Evolutionary conservation across 2,329 filamentous ascomycete genomes (phyloP).

Genomic region (Ustulina deusta): DNA sequence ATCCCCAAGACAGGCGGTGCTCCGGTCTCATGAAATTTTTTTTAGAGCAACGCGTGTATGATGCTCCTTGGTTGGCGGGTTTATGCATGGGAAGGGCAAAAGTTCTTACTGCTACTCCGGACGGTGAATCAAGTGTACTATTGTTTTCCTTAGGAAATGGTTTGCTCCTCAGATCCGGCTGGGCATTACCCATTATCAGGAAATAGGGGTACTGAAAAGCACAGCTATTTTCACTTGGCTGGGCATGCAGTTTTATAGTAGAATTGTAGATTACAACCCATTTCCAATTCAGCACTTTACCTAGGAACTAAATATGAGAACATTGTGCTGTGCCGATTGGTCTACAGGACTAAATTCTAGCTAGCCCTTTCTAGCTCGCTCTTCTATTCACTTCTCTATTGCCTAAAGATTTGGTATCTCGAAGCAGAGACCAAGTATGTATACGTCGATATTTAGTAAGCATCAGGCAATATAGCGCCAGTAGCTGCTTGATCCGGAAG

Average conservation of each 20-base stretch:
- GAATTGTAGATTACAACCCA: conserved; percentile 39
- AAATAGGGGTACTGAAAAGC: conserved; percentile 50
- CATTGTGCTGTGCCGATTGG: background rate
- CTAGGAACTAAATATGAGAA: conserved; percentile 4
- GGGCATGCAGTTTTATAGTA: conserved; percentile 36
- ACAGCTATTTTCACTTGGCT: conserved; percentile 36
- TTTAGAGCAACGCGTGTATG: conserved; percentile 38
- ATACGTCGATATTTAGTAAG: background rate
- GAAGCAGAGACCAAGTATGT: background rate
- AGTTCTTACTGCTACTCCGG: conserved; percentile 46
- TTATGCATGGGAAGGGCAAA: conserved; percentile 47
- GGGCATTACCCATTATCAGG: conserved; percentile 45
- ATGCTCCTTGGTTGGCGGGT: conserved; percentile 45
- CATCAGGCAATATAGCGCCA: too few species aligned
- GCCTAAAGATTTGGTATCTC: background rate
- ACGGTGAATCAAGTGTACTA: conserved; percentile 49
- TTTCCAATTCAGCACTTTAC: conserved; percentile 20
- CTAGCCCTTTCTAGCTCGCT: background rate
- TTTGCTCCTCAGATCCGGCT: conserved; percentile 43
- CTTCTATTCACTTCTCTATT: background rate
- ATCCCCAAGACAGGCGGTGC: conserved; percentile 30
- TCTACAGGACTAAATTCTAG: background rate
- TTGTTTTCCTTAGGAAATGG: conserved; percentile 49
- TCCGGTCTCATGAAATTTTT: conserved; percentile 46
- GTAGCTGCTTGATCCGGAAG: background rate